phyloP scores from a whole-genome alignment of 768 basidiomycete genomes.

The Phanerochaete sordida region DNA sequence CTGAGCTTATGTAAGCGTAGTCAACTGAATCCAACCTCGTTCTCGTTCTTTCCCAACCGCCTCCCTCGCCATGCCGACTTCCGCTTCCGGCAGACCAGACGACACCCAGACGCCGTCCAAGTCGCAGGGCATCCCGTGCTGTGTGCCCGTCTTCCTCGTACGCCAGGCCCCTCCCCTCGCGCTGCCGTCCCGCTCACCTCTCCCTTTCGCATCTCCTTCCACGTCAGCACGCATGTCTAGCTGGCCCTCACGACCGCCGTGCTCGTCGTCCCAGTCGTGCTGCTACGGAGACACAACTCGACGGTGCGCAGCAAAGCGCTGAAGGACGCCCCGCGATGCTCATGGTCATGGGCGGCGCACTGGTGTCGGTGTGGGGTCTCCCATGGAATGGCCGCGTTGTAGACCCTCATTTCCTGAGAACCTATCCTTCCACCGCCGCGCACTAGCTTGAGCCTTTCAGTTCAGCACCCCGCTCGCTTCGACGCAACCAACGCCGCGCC shows the following conservation, averaged over 20 bases:
- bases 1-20: no score
- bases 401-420: no score
- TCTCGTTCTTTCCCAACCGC: neutral
- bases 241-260: conserved; percentile 29
- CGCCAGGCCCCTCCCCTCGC: neutral
- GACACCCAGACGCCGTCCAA: neutral
- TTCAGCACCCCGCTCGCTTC: no score
- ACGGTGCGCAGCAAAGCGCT: conserved; percentile 10
- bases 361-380: conserved; percentile 41
- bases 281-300: conserved; percentile 26
- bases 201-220: neutral
- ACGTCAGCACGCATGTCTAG: conserved; percentile 10
- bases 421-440: no score
- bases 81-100: neutral
- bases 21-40: no score
- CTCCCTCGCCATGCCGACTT: neutral
- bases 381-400: no score
- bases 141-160: conserved; percentile 30
- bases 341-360: conserved; percentile 48
- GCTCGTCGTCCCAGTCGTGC: conserved; percentile 25
- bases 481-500: no score
- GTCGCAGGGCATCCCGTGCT: conserved; percentile 20
- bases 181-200: neutral
- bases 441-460: no score
- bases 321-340: conserved; percentile 39